These are phyloP conservation scores for Cercospora beticola DNA, from an alignment of 2,329 filamentous ascomycete genomes.

Conservation along the genomic window DNA sequence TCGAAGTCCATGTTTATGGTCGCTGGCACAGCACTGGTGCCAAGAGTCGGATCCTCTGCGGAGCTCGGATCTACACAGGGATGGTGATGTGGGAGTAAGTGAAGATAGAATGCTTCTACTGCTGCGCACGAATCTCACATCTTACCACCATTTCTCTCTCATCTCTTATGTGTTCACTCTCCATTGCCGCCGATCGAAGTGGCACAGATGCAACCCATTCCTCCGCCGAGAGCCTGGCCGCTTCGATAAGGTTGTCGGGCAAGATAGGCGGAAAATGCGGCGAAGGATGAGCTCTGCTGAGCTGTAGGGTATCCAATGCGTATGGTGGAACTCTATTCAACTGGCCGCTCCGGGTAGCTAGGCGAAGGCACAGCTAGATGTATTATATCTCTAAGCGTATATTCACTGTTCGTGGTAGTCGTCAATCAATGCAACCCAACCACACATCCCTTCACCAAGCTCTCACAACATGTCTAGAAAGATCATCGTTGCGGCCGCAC, in stretches of 20 bases:
- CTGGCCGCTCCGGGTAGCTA: neutral
- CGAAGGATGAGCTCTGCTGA: constrained; percentile 5
- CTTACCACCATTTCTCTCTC: neutral
- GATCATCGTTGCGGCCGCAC: constrained; percentile 55
- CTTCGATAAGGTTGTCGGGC: constrained; percentile 21
- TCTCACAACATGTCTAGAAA: constrained; percentile 40
- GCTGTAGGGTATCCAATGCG: neutral
- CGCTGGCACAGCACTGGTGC: neutral
- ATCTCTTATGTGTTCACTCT: neutral
- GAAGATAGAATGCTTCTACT: neutral
- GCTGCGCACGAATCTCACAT: neutral
- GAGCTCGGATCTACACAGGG: neutral
- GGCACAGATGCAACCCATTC: neutral
- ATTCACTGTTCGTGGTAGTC: neutral
- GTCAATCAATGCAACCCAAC: neutral
- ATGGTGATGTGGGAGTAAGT: neutral
- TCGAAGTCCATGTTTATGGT: constrained; percentile 38
- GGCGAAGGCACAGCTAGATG: constrained; percentile 1
- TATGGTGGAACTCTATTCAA: neutral
- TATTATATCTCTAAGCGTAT: neutral
- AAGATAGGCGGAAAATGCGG: constrained; percentile 22
- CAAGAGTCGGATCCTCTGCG: constrained; percentile 1
- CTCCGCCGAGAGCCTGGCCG: constrained; percentile 19
- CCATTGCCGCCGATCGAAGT: neutral
- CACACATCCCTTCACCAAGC: neutral